Evolutionary conservation across 441 rosid genomes (phyloP).

Genomic region (Arabidopsis hybrid): DNA sequence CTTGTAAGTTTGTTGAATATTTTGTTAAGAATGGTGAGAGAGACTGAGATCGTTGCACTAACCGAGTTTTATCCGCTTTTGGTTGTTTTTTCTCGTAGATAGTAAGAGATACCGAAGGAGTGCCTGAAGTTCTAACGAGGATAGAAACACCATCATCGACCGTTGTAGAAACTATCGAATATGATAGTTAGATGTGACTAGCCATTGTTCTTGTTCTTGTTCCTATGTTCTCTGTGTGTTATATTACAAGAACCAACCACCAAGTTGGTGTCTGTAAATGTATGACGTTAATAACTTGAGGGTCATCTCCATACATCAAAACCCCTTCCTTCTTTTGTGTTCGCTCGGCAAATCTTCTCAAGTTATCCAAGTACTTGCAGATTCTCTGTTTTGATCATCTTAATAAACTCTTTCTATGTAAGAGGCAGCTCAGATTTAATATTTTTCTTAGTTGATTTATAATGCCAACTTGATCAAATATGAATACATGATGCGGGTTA

Average conservation of each 20-base stretch:
- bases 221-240: slow-evolving; percentile 2
- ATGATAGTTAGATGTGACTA: slow-evolving; percentile 61
- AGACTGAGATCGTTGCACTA: not conserved
- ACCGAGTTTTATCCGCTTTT: not conserved
- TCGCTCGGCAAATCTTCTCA: not conserved
- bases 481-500: not conserved
- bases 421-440: not conserved
- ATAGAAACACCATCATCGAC: slow-evolving; percentile 55
- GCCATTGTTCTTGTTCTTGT: slow-evolving; percentile 9
- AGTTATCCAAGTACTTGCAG: not conserved
- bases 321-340: not conserved
- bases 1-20: slow-evolving; percentile 63
- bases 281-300: slow-evolving; percentile 5
- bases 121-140: slow-evolving; percentile 89
- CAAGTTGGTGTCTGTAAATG: slow-evolving; percentile 36
- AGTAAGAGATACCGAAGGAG: slow-evolving; percentile 72
- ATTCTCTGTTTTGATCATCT: not conserved
- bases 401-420: slow-evolving; percentile 5
- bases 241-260: slow-evolving; percentile 29
- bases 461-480: not conserved
- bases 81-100: slow-evolving; percentile 54
- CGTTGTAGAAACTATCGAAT: slow-evolving; percentile 59
- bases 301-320: not conserved
- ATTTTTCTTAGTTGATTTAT: not conserved
- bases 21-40: not conserved